Percentiles rank a stretch among this genome's conserved stretches.
These are phyloP conservation scores for Capsaspora owczarzaki DNA, from an alignment of 78 protist species.

Conservation along the genomic window DNA sequence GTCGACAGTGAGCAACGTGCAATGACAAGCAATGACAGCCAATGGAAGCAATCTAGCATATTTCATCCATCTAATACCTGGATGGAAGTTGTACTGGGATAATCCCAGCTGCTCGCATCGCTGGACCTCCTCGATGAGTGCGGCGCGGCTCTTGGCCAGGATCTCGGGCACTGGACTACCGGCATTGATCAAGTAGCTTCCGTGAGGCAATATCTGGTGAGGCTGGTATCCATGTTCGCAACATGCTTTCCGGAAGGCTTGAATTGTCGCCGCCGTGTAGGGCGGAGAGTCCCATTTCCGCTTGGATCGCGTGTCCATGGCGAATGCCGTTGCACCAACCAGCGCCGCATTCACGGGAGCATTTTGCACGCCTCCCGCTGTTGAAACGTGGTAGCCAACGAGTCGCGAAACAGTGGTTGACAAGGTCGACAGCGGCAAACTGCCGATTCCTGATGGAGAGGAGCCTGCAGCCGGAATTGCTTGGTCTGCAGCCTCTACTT, in stretches of 20 bases:
- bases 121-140: slow-evolving; percentile 28
- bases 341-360: background rate
- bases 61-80: too few species aligned
- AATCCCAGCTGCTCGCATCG: slow-evolving; percentile 37
- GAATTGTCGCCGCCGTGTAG: background rate
- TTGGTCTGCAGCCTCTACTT: too few species aligned
- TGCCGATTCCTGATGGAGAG: too few species aligned
- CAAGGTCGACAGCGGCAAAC: too few species aligned
- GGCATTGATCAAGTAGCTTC: slow-evolving; percentile 38
- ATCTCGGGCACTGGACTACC: slow-evolving; percentile 26
- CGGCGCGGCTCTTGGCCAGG: slow-evolving; percentile 16
- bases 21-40: background rate
- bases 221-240: background rate
- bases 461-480: too few species aligned
- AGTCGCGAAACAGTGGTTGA: too few species aligned
- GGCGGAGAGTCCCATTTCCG: slow-evolving; percentile 21
- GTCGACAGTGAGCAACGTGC: too few species aligned
- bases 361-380: background rate
- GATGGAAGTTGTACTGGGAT: slow-evolving; percentile 47
- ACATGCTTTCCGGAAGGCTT: slow-evolving; percentile 1
- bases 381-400: background rate
- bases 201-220: slow-evolving; percentile 42
- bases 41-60: too few species aligned
- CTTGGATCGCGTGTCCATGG: slow-evolving; percentile 24
- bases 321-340: slow-evolving; percentile 23